phyloP scores from a whole-genome alignment of 495 filamentous ascomycete genomes.

The Podospora fimiseda region DNA sequence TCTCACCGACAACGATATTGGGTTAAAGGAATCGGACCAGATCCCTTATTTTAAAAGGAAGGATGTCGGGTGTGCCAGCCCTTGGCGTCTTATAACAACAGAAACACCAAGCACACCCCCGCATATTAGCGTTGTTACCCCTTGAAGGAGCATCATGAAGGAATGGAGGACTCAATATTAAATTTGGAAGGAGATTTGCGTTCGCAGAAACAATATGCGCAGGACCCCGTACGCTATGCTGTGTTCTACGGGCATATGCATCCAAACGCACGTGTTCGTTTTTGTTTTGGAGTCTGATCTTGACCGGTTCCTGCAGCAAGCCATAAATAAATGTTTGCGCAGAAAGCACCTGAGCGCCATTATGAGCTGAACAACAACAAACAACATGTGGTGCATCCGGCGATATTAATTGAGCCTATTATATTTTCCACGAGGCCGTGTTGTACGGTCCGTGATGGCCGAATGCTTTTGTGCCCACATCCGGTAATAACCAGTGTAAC shows the following conservation, averaged over 20 bases:
- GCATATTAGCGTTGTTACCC: conserved; percentile 5
- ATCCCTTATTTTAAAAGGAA: conserved; percentile 8
- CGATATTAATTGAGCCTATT: neutral
- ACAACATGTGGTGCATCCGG: neutral
- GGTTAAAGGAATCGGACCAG: neutral
- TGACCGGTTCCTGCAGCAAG: neutral
- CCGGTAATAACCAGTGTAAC: neutral
- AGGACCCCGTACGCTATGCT: neutral
- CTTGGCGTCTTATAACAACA: conserved; percentile 5
- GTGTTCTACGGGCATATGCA: neutral
- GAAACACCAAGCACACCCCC: conserved; percentile 1
- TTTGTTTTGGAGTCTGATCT: neutral
- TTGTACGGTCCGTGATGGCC: neutral
- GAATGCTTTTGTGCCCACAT: neutral
- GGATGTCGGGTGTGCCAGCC: neutral
- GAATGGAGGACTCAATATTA: neutral
- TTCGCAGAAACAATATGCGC: neutral
- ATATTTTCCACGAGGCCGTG: neutral
- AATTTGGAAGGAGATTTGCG: neutral
- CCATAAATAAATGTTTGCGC: neutral
- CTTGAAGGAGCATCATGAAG: conserved; percentile 6
- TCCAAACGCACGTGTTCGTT: neutral
- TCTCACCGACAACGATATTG: no score
- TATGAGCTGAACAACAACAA: neutral
- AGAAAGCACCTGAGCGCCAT: neutral